Evolutionary conservation across 176 grass and related monocot genomes (phyloP).

Genomic region (Carex littledalei): DNA sequence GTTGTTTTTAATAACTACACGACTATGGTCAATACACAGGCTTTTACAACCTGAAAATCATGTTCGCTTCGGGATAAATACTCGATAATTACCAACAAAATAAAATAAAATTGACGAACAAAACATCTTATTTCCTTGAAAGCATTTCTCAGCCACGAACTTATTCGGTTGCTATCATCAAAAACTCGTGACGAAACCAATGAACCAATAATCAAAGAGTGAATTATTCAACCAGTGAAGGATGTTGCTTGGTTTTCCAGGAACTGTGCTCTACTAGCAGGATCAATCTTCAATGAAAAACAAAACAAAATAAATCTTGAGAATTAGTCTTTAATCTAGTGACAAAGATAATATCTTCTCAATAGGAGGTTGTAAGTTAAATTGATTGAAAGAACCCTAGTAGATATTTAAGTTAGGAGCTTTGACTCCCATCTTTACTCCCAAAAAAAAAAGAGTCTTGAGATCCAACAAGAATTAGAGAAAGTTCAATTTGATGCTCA

Average conservation of each 20-base stretch:
- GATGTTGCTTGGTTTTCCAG: conserved; percentile 63
- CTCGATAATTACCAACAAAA: conserved; percentile 18
- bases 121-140: neutral
- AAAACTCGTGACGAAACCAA: conserved; percentile 19
- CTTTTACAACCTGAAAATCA: conserved; percentile 5
- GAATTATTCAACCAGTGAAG: conserved; percentile 30
- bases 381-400: no score
- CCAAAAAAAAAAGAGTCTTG: conserved; percentile 14
- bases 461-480: neutral
- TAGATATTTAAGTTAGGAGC: no score
- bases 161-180: conserved; percentile 16
- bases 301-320: neutral
- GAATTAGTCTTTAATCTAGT: no score
- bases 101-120: neutral
- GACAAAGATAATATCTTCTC: no score
- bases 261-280: conserved; percentile 53
- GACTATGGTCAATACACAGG: conserved; percentile 10
- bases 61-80: conserved; percentile 16
- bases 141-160: neutral
- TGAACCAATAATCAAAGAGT: conserved; percentile 11
- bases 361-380: no score
- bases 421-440: no score
- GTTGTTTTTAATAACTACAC: conserved; percentile 5
- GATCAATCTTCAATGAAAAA: conserved; percentile 64
- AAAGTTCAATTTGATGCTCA: neutral